Percentiles rank a stretch among this genome's conserved stretches.
phyloP scores from a whole-genome alignment of 2,329 filamentous ascomycete species.

The Neonectria coccinea region DNA sequence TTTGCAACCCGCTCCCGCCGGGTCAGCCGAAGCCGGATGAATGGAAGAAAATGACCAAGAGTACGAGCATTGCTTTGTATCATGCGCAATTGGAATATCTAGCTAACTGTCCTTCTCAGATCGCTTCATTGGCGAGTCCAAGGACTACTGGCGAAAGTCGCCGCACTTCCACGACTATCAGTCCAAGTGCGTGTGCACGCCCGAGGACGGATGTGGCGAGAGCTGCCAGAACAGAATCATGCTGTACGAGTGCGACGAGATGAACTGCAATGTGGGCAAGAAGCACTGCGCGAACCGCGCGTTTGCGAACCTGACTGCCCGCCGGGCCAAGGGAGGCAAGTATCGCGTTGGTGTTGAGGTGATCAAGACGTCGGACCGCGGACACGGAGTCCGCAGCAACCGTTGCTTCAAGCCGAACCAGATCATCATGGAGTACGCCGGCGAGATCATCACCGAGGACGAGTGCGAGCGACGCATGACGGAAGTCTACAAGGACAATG shows the following conservation, averaged over 20 bases:
- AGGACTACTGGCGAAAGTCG: constrained; percentile 82
- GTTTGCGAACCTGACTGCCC: constrained; percentile 82
- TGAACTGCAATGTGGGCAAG: constrained; percentile 85
- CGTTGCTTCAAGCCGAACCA: constrained; percentile 88
- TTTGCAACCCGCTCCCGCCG: constrained; percentile 87
- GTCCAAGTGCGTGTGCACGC: constrained; percentile 81
- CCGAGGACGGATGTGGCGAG: constrained; percentile 85
- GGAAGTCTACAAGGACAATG: constrained; percentile 91
- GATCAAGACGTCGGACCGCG: constrained; percentile 87
- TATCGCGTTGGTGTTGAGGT: constrained; percentile 96
- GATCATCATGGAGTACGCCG: constrained; percentile 98
- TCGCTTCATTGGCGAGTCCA: constrained; percentile 88
- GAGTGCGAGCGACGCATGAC: constrained; percentile 96
- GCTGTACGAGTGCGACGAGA: constrained; percentile 95
- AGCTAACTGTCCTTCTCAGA: constrained; percentile 66
- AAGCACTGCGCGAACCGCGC: constrained; percentile 85
- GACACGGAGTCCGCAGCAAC: constrained; percentile 92
- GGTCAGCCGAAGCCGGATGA: constrained; percentile 93
- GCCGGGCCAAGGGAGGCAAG: constrained; percentile 82
- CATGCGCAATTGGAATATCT: constrained; percentile 10
- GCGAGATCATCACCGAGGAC: constrained; percentile 94
- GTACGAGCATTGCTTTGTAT: constrained; percentile 63
- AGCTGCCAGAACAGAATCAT: constrained; percentile 95
- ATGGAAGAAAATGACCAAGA: constrained; percentile 92
- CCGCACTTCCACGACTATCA: constrained; percentile 79